phyloP scores from a whole-genome alignment of 495 filamentous ascomycete species.

The Margaritispora aquatica region DNA sequence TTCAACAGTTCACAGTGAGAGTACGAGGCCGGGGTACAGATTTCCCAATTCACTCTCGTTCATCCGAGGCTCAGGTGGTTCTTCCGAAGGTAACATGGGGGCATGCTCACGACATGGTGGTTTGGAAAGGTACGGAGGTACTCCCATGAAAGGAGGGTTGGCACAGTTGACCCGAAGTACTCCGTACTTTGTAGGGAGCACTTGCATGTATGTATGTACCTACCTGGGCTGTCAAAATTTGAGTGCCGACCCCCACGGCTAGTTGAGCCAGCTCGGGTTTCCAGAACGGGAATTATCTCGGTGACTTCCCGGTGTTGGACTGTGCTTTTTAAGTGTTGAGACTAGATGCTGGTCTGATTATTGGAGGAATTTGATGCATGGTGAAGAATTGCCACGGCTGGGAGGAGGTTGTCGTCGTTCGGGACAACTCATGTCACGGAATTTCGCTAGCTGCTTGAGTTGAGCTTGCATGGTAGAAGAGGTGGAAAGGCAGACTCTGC shows the following conservation, averaged over 20 bases:
- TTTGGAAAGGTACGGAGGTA: neutral
- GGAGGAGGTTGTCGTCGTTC: neutral
- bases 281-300: neutral
- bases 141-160: too few relatives aligned
- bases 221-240: too few relatives aligned
- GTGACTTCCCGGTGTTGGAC: neutral
- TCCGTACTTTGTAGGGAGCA: too few relatives aligned
- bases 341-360: neutral
- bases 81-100: neutral
- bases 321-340: neutral
- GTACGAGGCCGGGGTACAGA: neutral
- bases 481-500: neutral
- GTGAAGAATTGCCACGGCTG: neutral
- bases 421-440: neutral
- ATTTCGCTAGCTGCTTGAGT: neutral
- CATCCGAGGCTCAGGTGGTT: neutral
- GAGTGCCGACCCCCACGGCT: neutral
- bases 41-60: neutral
- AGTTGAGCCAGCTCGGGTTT: neutral
- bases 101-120: neutral
- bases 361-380: conserved; percentile 3
- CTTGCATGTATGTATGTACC: too few relatives aligned
- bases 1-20: neutral
- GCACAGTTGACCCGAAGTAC: neutral
- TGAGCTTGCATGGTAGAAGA: neutral